Evolutionary conservation across 1,284 basidiomycete species (phyloP).

Genomic region (Naganishia cerealis): DNA sequence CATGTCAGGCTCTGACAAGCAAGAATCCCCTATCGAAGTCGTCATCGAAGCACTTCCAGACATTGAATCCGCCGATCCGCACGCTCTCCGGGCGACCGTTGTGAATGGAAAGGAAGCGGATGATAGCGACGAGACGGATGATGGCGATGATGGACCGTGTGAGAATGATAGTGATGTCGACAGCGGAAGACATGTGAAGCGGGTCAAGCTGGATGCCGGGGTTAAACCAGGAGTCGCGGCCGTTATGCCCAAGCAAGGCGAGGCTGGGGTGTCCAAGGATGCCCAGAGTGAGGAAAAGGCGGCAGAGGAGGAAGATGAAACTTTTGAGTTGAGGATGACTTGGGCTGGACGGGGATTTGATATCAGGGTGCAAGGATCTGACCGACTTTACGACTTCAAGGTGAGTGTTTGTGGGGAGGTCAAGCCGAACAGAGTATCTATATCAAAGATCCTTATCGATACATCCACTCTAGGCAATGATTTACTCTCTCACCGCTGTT

Average conservation of each 20-base stretch:
- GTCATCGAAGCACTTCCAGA: slow-evolving; percentile 22
- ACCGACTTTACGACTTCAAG: slow-evolving; percentile 51
- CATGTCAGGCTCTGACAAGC: neutral
- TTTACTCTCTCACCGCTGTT: slow-evolving; percentile 73
- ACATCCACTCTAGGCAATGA: slow-evolving; percentile 38
- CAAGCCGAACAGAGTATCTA: too few relatives aligned
- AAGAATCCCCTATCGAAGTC: neutral
- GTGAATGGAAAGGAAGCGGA: neutral
- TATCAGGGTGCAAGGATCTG: slow-evolving; percentile 44
- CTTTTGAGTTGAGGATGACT: slow-evolving; percentile 46
- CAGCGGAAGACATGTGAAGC: neutral
- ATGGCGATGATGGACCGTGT: neutral
- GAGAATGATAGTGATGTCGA: neutral
- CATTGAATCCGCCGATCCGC: slow-evolving; percentile 11
- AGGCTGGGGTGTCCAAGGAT: neutral
- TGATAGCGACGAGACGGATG: neutral
- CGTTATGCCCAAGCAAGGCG: neutral
- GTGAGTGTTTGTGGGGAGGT: neutral
- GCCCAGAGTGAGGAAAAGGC: neutral
- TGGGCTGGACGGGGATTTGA: slow-evolving; percentile 48
- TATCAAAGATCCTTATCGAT: neutral
- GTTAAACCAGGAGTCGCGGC: neutral
- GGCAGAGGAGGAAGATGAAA: slow-evolving; percentile 39
- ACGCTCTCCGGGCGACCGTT: neutral
- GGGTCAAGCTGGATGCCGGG: slow-evolving; percentile 13